Conservation (phyloP, 2,329 filamentous ascomycete genomes). For the Nemania sp. region DNA sequence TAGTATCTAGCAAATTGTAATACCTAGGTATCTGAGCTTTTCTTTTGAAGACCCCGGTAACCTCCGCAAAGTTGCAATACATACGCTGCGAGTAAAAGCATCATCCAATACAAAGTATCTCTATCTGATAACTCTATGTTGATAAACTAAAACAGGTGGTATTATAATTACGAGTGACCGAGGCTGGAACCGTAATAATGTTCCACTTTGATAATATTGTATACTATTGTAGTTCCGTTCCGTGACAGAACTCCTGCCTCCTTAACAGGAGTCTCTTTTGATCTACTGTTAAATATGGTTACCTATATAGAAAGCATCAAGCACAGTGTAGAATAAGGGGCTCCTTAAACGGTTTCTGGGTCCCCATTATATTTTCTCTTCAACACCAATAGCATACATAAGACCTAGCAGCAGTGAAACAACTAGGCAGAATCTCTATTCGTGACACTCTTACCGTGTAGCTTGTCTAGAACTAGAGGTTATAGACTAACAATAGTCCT, state of each 20-base stretch:
- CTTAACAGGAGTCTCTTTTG: background rate
- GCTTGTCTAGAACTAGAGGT: background rate
- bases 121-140: background rate
- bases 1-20: background rate
- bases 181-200: too few relatives aligned
- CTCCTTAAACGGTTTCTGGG: background rate
- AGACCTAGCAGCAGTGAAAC: background rate
- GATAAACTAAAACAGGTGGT: background rate
- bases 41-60: background rate
- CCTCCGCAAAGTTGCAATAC: background rate
- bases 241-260: too few relatives aligned
- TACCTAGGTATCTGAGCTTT: background rate
- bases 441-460: background rate
- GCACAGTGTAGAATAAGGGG: background rate
- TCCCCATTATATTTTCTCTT: background rate
- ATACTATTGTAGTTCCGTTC: too few relatives aligned
- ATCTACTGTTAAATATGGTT: background rate
- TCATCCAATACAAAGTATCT: background rate
- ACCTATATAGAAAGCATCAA: background rate
- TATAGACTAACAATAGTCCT: background rate
- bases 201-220: too few relatives aligned
- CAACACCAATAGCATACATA: background rate
- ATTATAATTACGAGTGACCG: background rate
- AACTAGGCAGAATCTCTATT: background rate
- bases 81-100: background rate